Conservation (phyloP, 768 basidiomycete species). For the Suillus clintonianus region DNA sequence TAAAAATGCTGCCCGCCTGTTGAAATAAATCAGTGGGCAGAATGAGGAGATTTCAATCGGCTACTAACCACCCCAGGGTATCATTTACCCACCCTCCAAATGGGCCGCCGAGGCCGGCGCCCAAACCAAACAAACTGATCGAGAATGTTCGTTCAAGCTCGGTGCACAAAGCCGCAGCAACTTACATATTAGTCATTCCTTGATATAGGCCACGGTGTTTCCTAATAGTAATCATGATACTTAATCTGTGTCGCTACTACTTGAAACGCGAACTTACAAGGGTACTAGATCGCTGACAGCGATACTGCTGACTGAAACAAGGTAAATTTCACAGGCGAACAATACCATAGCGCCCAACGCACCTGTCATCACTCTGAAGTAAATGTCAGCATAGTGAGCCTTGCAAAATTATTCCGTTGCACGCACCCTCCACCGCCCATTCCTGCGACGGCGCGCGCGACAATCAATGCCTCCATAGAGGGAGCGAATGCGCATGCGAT, state of each 20-base stretch:
- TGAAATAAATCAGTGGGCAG: conserved; percentile 13
- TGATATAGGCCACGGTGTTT: conserved; percentile 90
- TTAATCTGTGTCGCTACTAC: not conserved
- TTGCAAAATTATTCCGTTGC: not conserved
- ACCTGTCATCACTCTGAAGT: conserved; percentile 82
- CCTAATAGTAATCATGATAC: conserved; percentile 37
- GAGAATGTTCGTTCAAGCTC: conserved; percentile 13
- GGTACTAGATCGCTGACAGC: conserved; percentile 89
- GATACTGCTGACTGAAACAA: conserved; percentile 70
- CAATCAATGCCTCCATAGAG: conserved; percentile 81
- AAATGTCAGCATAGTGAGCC: conserved; percentile 19
- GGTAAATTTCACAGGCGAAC: conserved; percentile 11
- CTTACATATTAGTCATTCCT: conserved; percentile 86
- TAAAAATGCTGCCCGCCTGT: conserved; percentile 84
- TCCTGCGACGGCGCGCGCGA: conserved; percentile 82
- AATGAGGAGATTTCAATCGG: not conserved
- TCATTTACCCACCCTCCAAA: conserved; percentile 87
- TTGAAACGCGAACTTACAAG: conserved; percentile 51
- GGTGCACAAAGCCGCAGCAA: conserved; percentile 4
- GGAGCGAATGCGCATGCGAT: conserved; percentile 84
- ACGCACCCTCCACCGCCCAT: conserved; percentile 91
- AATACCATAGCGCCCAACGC: conserved; percentile 13
- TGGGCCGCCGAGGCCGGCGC: conserved; percentile 79
- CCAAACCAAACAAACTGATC: conserved; percentile 77
- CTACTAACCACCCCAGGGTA: conserved; percentile 75